Evolutionary conservation across 192 early-diverging fungal species (phyloP).

Genomic region (Phycomyces nitens): DNA sequence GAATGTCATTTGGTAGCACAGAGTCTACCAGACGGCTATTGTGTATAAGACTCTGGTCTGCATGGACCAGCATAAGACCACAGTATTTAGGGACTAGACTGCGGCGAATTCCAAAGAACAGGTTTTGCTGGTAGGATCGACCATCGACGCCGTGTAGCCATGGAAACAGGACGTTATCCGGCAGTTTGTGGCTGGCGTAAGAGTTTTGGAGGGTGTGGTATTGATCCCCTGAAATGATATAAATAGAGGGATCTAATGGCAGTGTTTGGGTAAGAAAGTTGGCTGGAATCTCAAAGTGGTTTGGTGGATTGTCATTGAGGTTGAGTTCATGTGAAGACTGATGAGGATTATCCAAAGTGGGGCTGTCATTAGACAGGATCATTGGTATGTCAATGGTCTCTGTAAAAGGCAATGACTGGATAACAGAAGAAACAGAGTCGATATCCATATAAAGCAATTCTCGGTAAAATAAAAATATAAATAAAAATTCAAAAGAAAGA

Average conservation of each 20-base stretch:
- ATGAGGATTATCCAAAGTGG: not conserved
- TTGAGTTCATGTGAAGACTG: constrained; percentile 1
- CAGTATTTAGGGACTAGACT: constrained; percentile 26
- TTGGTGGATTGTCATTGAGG: not conserved
- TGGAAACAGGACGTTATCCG: constrained; percentile 53
- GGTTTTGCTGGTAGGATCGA: constrained; percentile 39
- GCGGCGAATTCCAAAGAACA: constrained; percentile 49
- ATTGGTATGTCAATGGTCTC: constrained; percentile 6
- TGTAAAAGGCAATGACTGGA: not conserved
- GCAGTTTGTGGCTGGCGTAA: constrained; percentile 43
- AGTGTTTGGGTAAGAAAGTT: constrained; percentile 2
- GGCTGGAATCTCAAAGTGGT: constrained; percentile 1
- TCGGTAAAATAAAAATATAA: no score
- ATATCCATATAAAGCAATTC: not conserved
- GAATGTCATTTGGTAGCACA: constrained; percentile 44
- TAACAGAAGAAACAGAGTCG: constrained; percentile 4
- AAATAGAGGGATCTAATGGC: constrained; percentile 19
- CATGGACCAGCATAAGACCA: constrained; percentile 31
- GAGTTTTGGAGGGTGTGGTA: constrained; percentile 38
- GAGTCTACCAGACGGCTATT: constrained; percentile 44
- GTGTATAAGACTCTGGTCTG: constrained; percentile 16
- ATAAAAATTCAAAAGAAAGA: no score
- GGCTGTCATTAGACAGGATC: not conserved
- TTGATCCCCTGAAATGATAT: constrained; percentile 37
- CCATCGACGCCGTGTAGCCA: constrained; percentile 63